Evolutionary conservation across 495 filamentous ascomycete species (phyloP), one percentile per base, ranked within the genome.

Genomic region (Lophiotrema nucula): DNA sequence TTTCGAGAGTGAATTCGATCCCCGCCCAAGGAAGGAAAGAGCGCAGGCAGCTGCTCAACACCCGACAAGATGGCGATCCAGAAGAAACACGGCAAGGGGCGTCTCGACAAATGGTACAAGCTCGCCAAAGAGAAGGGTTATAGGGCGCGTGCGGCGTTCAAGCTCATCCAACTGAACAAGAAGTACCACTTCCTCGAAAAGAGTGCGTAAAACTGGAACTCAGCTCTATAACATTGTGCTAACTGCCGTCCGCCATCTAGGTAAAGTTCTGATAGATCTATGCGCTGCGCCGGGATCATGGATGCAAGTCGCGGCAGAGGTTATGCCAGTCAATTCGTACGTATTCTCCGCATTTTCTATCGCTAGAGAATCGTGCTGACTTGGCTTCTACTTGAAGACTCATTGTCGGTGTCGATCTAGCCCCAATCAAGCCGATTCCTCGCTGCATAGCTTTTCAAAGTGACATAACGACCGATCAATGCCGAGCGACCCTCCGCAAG

Each of bases 71-170:
- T 98, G 93, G 92, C 88, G 65, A 92, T 97, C 65, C 93, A 97
- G 70, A 98, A 98, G 80, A 98, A 98, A 83, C 88, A 96, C 74
- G 93, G 91, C 77, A 99, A 99, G 81, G 93, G 93, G 72, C 92
- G 93, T 81, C 83, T 98, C 57, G 93, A 98, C 78, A 97, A 97
- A 77, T 97, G 91, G 90, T 69, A 69, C 75, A 88, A 88, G 66
- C 82, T 99, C 60, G 95, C 93, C 56, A 97, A 97, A 72, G 93
- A 99, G 72, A 97, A 97, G 75, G 93, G 95, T 48, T 99, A 99
- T 75, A 78, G 93, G 64, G 95, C 93, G 37, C 81, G 93, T 76
- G 91, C 93, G 64, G 93, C 93, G 6, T 99, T 99, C 83, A 99
- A 99, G 77, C 73, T 99, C 62, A 91, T 99, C 53, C 93, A 99